Percentiles rank a stretch among this genome's conserved stretches.
Evolutionary conservation across 768 basidiomycete species (phyloP).

Genomic region (Gymnopilus junonius): DNA sequence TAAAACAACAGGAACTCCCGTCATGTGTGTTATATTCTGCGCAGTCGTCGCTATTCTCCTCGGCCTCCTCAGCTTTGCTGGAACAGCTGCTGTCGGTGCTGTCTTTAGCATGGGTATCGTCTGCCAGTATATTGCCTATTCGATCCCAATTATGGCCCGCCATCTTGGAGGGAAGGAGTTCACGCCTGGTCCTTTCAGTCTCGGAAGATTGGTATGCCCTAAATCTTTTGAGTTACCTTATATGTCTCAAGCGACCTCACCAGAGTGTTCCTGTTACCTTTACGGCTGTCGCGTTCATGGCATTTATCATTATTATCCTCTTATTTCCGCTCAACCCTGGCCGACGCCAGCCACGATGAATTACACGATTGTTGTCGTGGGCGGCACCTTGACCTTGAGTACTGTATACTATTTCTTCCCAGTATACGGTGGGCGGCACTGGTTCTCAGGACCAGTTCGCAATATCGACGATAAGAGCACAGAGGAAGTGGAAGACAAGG

Average conservation of each 20-base stretch:
- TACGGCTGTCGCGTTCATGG: constrained; percentile 66
- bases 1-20: constrained; percentile 54
- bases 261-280: constrained; percentile 62
- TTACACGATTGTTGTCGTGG: constrained; percentile 70
- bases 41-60: constrained; percentile 48
- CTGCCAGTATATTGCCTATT: constrained; percentile 49
- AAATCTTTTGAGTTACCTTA: too few species aligned
- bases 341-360: constrained; percentile 59
- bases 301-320: constrained; percentile 63
- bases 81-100: constrained; percentile 55
- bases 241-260: background rate
- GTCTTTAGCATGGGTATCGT: constrained; percentile 53
- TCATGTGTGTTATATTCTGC: constrained; percentile 61
- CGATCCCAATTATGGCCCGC: constrained; percentile 57
- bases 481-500: background rate
- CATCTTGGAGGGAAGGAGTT: constrained; percentile 48
- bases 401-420: constrained; percentile 72
- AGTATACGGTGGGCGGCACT: constrained; percentile 68
- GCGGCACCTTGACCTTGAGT: constrained; percentile 59
- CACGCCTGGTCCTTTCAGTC: constrained; percentile 55
- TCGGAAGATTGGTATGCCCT: constrained; percentile 30
- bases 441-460: constrained; percentile 71
- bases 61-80: constrained; percentile 61
- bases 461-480: constrained; percentile 27
- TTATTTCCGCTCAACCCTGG: constrained; percentile 62